These are phyloP conservation scores for Acaromyces ingoldii DNA, from an alignment of 1,284 basidiomycete genomes.

Conservation along the genomic window DNA sequence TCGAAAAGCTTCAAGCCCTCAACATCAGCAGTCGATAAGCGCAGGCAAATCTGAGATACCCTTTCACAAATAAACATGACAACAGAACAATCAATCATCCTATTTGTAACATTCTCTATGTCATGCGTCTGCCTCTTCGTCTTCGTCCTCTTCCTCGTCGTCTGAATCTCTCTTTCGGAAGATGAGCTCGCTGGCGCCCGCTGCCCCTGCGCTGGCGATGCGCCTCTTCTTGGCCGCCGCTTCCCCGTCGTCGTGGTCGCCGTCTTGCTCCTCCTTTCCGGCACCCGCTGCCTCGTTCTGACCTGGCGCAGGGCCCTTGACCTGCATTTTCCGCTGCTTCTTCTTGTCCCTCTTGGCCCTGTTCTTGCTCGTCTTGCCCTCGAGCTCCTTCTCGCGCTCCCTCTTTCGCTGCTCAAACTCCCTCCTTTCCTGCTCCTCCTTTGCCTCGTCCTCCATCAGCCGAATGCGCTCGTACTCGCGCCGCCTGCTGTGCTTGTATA, in stretches of 20 bases:
- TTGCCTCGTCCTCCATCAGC: constrained; percentile 75
- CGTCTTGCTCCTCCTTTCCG: constrained; percentile 26
- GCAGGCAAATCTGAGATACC: too few species aligned
- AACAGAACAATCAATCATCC: too few species aligned
- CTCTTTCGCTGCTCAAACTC: constrained; percentile 27
- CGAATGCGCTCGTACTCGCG: constrained; percentile 92
- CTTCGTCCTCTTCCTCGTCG: not conserved
- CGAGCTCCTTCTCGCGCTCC: constrained; percentile 43
- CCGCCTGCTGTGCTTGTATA: constrained; percentile 90
- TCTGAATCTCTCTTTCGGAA: not conserved
- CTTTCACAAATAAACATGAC: too few species aligned
- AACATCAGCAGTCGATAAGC: too few species aligned
- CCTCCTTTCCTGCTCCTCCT: constrained; percentile 54
- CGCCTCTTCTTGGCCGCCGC: constrained; percentile 31
- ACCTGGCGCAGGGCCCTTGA: constrained; percentile 57
- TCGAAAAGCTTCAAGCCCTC: constrained; percentile 56
- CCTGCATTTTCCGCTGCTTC: constrained; percentile 16
- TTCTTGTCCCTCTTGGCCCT: constrained; percentile 45
- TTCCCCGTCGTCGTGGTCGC: constrained; percentile 41
- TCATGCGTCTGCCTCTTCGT: not conserved
- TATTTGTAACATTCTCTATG: too few species aligned
- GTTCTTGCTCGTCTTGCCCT: constrained; percentile 45
- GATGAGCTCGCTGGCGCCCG: not conserved
- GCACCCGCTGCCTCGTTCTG: constrained; percentile 23
- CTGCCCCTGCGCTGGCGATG: not conserved